Conservation (phyloP, 305 asterid genomes). For the Rubia balearica region DNA sequence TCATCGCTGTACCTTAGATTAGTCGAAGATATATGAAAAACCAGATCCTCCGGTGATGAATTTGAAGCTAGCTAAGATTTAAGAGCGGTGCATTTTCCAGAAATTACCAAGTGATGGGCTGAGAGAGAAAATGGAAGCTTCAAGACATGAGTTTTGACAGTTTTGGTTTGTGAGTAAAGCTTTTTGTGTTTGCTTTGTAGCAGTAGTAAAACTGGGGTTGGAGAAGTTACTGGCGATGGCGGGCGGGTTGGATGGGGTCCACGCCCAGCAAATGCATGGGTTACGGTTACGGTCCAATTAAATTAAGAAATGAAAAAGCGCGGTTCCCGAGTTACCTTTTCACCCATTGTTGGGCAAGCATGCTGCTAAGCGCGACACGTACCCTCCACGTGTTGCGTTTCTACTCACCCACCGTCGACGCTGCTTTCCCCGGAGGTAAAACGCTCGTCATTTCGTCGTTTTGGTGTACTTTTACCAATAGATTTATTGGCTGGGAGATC, state of each 20-base stretch:
- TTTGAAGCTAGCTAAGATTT: not conserved
- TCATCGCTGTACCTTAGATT: not conserved
- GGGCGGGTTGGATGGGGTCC: not conserved
- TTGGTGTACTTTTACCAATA: not conserved
- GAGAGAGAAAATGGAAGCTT: not conserved
- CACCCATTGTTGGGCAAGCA: not conserved
- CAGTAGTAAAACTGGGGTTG: not conserved
- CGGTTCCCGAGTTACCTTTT: not conserved
- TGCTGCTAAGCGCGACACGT: constrained; percentile 10
- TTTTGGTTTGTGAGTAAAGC: not conserved
- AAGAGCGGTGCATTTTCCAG: not conserved
- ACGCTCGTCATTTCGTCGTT: not conserved
- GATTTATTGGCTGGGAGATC: not conserved
- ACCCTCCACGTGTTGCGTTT: constrained; percentile 6
- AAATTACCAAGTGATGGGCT: not conserved
- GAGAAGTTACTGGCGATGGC: not conserved
- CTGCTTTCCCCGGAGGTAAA: not conserved
- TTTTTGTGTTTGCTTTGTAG: not conserved
- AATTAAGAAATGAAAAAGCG: not conserved
- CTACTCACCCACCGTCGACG: not conserved
- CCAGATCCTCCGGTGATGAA: not conserved
- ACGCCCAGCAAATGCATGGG: not conserved
- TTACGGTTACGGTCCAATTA: not conserved
- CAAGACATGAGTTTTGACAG: not conserved
- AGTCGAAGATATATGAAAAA: not conserved